Percentiles rank a stretch among this genome's conserved stretches.
Evolutionary conservation across 2,329 filamentous ascomycete genomes (phyloP).

Genomic region (Aspergillus sp.): DNA sequence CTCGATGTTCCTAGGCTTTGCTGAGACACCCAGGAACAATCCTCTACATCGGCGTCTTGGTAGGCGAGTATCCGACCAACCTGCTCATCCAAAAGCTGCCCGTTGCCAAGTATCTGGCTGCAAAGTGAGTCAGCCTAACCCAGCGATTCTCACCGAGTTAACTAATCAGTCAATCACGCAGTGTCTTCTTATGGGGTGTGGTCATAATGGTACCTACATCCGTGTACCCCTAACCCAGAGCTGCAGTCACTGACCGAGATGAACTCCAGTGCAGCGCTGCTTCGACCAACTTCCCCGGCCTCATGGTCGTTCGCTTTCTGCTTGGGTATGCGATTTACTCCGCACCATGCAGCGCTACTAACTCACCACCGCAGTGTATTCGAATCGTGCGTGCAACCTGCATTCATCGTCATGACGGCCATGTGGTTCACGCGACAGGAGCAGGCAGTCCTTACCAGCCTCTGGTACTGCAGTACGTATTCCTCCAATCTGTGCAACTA

Average conservation of each 20-base stretch:
- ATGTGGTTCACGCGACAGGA: constrained; percentile 70
- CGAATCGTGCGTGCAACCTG: constrained; percentile 37
- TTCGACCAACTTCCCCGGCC: constrained; percentile 41
- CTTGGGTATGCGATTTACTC: constrained; percentile 3
- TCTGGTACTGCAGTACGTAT: constrained; percentile 62
- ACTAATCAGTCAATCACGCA: neutral
- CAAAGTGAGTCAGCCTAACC: constrained; percentile 25
- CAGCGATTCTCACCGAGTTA: too few species aligned
- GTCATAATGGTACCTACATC: constrained; percentile 36
- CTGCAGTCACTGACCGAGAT: too few species aligned
- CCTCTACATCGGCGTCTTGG: constrained; percentile 53
- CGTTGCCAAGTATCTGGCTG: constrained; percentile 49
- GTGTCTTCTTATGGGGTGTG: constrained; percentile 52
- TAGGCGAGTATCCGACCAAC: constrained; percentile 53
- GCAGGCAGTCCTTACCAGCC: constrained; percentile 62
- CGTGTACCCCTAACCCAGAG: too few species aligned
- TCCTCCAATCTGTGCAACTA: neutral
- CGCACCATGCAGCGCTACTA: neutral
- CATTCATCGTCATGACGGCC: constrained; percentile 39
- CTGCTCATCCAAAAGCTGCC: constrained; percentile 51
- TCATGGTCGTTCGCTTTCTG: constrained; percentile 13
- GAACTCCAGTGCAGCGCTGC: constrained; percentile 30
- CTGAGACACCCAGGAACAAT: constrained; percentile 44
- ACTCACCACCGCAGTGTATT: neutral
- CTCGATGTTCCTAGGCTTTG: too few species aligned